phyloP scores from a whole-genome alignment of 768 basidiomycete species.

The Arthromyces matolae region DNA sequence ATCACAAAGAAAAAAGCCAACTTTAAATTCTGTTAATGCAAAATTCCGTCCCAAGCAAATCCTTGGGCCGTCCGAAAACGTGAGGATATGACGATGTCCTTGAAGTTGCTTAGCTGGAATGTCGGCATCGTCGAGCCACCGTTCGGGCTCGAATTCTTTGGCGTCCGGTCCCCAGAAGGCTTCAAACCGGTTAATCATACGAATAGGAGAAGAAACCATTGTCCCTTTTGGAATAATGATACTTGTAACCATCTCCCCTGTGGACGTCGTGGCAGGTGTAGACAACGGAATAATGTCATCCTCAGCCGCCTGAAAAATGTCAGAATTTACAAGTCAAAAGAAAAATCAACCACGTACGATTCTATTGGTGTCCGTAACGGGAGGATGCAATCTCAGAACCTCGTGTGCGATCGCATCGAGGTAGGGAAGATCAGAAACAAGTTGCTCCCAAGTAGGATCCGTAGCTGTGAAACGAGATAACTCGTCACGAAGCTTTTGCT shows the following conservation, averaged over 20 bases:
- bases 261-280: conserved; percentile 39
- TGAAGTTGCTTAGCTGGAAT: conserved; percentile 36
- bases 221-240: conserved; percentile 48
- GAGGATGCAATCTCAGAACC: conserved; percentile 41
- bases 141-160: conserved; percentile 55
- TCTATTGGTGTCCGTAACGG: conserved; percentile 32
- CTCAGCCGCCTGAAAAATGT: conserved; percentile 32
- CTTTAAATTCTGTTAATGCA: conserved; percentile 45
- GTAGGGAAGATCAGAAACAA: conserved; percentile 47
- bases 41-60: conserved; percentile 48
- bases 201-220: conserved; percentile 38
- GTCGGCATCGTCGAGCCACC: conserved; percentile 49
- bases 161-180: conserved; percentile 60
- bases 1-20: conserved; percentile 8
- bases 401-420: conserved; percentile 52
- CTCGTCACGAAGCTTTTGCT: conserved; percentile 48
- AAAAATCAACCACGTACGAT: conserved; percentile 27
- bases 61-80: conserved; percentile 50
- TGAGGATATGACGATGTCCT: conserved; percentile 48
- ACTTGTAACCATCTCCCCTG: conserved; percentile 35
- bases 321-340: neutral
- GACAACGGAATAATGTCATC: conserved; percentile 62
- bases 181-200: conserved; percentile 46
- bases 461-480: conserved; percentile 34
- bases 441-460: conserved; percentile 55